Evolutionary conservation across 2,329 filamentous ascomycete species (phyloP), one percentile per base, ranked within the genome.

Genomic region (Diplodia sapinea): DNA sequence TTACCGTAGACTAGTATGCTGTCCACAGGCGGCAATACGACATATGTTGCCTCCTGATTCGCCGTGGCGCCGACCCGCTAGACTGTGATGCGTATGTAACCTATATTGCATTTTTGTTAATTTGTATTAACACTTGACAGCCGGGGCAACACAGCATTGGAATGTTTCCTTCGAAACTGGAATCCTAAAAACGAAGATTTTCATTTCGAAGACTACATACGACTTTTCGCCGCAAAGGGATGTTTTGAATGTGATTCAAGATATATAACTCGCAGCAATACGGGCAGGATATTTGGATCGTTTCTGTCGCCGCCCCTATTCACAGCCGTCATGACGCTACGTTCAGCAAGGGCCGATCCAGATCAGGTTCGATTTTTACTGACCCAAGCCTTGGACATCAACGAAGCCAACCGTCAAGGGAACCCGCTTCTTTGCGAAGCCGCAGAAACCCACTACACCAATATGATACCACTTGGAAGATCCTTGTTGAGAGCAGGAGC

Each of bases 241-340:
- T 47, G 43, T 20, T 47, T 47, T 2, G 43, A 20, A 1, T 20
- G 17, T 47, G 43, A 47, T 12, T 0, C 7, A n/a, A 3, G 9
- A 6, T 5, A 17, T 17, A 15, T 17, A 43, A 0, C n/a, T 17
- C 4, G 1, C 17, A 20, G 20, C 43, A 1, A 3, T 2, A 3
- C 0, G 8, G 43, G 17, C 15, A 8, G 7, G 11, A 6, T 11
- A 3, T 1, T 20, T n/a, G 43, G 1, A 8, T 47, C 8, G 2
- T 11, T n/a, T 9, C 17, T 1, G 4, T 1, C 2, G 7, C 15
- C 43, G 20, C 43, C 17, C 8, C 3, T 9, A 3, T 20, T 47
- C n/a, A 2, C 5, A 2, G 2, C 7, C 0, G 3, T n/a, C 7
- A 5, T 1, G 2, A n/a, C 0, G 6, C 17, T 47, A 9, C 2